Evolutionary conservation across 1,284 basidiomycete species (phyloP).

Genomic region (Ceratobasidium sp.): DNA sequence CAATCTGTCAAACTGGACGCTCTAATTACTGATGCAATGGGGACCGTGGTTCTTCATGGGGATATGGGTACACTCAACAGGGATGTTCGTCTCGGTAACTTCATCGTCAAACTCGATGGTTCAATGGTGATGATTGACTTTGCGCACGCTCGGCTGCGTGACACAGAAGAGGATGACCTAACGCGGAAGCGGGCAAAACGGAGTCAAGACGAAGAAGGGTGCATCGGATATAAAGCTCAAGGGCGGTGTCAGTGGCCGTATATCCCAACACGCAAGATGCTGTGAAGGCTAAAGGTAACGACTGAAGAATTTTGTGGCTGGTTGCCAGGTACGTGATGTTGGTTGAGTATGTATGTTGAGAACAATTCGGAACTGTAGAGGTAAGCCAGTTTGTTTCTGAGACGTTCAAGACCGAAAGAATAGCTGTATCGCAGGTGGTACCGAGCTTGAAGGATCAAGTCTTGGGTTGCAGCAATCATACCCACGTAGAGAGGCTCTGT

Average conservation of each 20-base stretch:
- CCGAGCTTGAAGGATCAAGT: neutral
- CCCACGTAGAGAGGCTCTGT: neutral
- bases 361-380: no score
- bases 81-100: neutral
- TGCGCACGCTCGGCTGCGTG: constrained; percentile 9
- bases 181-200: neutral
- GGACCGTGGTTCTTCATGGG: neutral
- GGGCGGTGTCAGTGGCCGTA: no score
- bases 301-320: no score
- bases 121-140: constrained; percentile 18
- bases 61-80: neutral
- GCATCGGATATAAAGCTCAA: neutral
- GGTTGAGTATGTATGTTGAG: no score
- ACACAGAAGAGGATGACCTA: constrained; percentile 1
- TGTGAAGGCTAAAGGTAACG: no score
- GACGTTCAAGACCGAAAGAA: neutral
- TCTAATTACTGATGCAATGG: neutral
- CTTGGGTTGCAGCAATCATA: neutral
- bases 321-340: no score
- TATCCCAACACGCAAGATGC: no score
- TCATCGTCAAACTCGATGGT: constrained; percentile 5
- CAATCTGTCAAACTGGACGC: neutral
- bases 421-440: no score
- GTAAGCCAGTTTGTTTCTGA: no score
- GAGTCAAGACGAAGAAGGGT: constrained; percentile 10